These are phyloP conservation scores for Panicum hallii DNA, from an alignment of 202 grass and related monocot species.

Conservation along the genomic window DNA sequence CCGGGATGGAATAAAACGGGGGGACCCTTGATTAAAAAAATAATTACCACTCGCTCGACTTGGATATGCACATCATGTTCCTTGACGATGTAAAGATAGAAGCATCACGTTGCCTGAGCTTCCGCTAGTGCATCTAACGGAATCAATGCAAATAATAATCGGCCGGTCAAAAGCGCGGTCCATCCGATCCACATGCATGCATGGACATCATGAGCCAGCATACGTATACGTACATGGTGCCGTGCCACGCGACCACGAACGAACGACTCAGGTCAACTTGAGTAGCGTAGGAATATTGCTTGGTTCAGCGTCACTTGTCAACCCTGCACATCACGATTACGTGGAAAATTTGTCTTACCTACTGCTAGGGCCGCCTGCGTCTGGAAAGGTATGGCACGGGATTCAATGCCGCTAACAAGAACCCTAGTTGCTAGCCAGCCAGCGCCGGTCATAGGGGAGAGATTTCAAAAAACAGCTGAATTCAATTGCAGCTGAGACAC, in stretches of 20 bases:
- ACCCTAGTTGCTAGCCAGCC: neutral
- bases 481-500: neutral
- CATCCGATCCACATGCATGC: no score
- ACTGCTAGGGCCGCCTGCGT: conserved; percentile 7
- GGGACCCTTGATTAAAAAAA: no score
- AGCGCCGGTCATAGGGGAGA: neutral
- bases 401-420: conserved; percentile 25
- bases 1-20: no score
- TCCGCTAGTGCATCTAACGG: no score
- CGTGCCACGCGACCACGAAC: neutral
- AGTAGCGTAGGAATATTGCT: conserved; percentile 31
- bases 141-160: no score
- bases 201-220: no score
- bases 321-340: neutral
- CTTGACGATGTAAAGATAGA: no score
- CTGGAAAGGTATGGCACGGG: conserved; percentile 2
- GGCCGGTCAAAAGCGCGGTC: no score
- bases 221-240: neutral
- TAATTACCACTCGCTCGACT: no score
- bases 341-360: conserved; percentile 6
- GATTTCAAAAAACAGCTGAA: neutral
- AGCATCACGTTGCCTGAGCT: no score
- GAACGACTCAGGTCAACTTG: neutral
- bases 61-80: no score
- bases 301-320: neutral